Evolutionary conservation across 140 eudicot genomes (phyloP), one percentile per base, ranked within the genome.

Genomic region (Senecio squalidus): DNA sequence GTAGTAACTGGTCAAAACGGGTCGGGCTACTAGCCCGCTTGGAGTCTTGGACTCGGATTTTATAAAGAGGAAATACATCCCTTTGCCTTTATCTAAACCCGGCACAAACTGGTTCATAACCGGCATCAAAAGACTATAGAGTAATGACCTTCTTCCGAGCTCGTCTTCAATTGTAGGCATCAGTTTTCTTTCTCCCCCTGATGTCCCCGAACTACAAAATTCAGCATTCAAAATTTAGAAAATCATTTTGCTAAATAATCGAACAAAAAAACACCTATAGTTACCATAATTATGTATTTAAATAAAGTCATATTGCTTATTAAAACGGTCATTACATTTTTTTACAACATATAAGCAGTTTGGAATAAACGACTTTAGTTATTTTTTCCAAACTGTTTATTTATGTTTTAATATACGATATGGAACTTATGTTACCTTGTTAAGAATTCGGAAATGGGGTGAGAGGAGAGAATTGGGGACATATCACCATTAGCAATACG

Each of bases 81-180:
- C 97, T 75, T 85, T 89, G 68, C 97, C 95, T 64, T 85, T 75
- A 22, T 85, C 95, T 36, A 89, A 56, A 9, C 84, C 93, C 4
- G 94, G 95, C 0, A 85, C 97, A 56, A 66, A 80, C 33, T 85
- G 95, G 74, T 73, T 85, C 87, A 89, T 89, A 34, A 89, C 93
- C 15, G 97, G 93, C 97, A 89, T 89, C 24, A 85, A 55, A 31
- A 89, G 84, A 53, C 97, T 85, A 66, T 85, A 85, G 6, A 89
- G 70, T 68, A 73, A 46, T 14, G 84, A 75, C 38, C 95, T 82
- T 74, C 95, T 70, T 43, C 64, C 84, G 3, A 89, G 67, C 57
- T 89, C 97, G 18, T 85, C 97, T 58, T 79, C 93, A 7, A 85
- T 89, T 4, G 97, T 82, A 1, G 97, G 97, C 97, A 89, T 89